Conservation (phyloP, 1,284 basidiomycete genomes). For the Filobasidium uniguttulatum region DNA sequence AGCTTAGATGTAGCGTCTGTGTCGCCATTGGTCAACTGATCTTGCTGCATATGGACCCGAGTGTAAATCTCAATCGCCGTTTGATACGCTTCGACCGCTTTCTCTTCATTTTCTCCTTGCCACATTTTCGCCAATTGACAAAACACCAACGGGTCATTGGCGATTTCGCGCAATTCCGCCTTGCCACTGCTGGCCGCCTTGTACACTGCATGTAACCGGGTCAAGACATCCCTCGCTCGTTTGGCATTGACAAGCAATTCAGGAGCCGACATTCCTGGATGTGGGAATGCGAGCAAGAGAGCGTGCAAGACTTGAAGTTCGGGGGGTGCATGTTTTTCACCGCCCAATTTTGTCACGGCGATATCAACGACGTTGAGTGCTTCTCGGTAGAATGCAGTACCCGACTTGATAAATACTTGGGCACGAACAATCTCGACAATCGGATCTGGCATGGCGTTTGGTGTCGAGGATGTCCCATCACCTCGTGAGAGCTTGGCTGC, state of each 20-base stretch:
- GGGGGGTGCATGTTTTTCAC: conserved; percentile 36
- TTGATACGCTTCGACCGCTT: conserved; percentile 55
- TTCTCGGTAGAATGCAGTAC: conserved; percentile 48
- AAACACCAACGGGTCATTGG: conserved; percentile 67
- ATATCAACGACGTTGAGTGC: conserved; percentile 64
- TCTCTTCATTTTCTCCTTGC: conserved; percentile 63
- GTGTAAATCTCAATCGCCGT: conserved; percentile 49
- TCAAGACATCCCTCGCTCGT: conserved; percentile 66
- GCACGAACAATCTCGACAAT: conserved; percentile 69
- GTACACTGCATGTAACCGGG: conserved; percentile 55
- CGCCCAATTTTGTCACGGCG: conserved; percentile 38
- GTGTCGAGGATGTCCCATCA: conserved; percentile 33
- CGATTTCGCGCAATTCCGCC: conserved; percentile 45
- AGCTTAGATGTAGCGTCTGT: conserved; percentile 18
- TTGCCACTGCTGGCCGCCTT: conserved; percentile 35
- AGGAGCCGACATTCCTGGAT: conserved; percentile 58
- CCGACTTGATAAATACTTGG: conserved; percentile 68
- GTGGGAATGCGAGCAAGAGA: conserved; percentile 63
- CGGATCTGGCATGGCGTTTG: conserved; percentile 47
- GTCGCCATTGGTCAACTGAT: conserved; percentile 31
- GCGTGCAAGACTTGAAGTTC: conserved; percentile 82
- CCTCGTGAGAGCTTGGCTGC: conserved; percentile 59
- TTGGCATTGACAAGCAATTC: conserved; percentile 58
- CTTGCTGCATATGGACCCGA: conserved; percentile 3
- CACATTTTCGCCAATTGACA: conserved; percentile 74